Evolutionary conservation across 108 stramenopile species (phyloP).

Genomic region (Fragilariopsis cylindrus): DNA sequence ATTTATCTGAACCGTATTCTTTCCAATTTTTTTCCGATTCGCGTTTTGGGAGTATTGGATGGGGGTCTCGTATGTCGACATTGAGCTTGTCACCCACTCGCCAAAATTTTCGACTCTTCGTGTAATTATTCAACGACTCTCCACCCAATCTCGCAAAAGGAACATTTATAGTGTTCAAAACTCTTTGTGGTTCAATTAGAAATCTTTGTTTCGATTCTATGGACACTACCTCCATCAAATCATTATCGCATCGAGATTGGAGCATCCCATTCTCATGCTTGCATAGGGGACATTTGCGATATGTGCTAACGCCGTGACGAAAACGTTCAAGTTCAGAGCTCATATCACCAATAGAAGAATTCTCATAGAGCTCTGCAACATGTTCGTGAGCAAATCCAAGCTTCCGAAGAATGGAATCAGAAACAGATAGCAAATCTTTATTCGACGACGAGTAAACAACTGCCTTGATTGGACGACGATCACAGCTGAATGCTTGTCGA

Average conservation of each 20-base stretch:
- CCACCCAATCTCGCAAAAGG: slow-evolving; percentile 35
- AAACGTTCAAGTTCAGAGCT: slow-evolving; percentile 51
- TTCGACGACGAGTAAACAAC: slow-evolving; percentile 52
- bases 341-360: slow-evolving; percentile 39
- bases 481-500: slow-evolving; percentile 7
- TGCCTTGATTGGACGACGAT: slow-evolving; percentile 54
- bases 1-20: slow-evolving; percentile 37
- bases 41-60: slow-evolving; percentile 42
- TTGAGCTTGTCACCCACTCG: slow-evolving; percentile 38
- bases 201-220: slow-evolving; percentile 9
- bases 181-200: slow-evolving; percentile 54
- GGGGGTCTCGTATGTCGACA: slow-evolving; percentile 52
- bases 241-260: slow-evolving; percentile 20
- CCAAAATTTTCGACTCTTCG: slow-evolving; percentile 37
- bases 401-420: slow-evolving; percentile 40
- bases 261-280: slow-evolving; percentile 30
- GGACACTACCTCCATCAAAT: slow-evolving; percentile 41
- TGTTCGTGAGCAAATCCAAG: slow-evolving; percentile 24
- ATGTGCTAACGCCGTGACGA: slow-evolving; percentile 36
- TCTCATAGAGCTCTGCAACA: slow-evolving; percentile 49
- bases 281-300: slow-evolving; percentile 49
- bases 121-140: slow-evolving; percentile 40
- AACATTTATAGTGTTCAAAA: slow-evolving; percentile 39
- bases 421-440: slow-evolving; percentile 39
- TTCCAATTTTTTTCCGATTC: slow-evolving; percentile 37